Evolutionary conservation across 768 basidiomycete species (phyloP).

Genomic region (Russula sp.): DNA sequence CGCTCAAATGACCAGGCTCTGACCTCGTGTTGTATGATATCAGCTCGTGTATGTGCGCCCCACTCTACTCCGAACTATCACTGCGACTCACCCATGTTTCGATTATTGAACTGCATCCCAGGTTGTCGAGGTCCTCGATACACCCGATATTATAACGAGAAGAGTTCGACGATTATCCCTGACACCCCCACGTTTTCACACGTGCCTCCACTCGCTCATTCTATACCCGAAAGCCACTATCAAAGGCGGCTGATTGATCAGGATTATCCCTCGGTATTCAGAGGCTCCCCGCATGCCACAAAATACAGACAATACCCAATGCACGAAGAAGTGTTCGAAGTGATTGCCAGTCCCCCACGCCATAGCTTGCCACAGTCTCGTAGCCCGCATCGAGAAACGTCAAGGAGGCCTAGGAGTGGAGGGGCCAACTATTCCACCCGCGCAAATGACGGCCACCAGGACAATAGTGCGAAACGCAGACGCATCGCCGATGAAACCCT

Average conservation of each 20-base stretch:
- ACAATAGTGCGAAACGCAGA: background rate
- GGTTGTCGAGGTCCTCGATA: conserved; percentile 13
- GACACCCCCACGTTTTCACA: conserved; percentile 9
- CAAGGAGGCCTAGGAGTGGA: background rate
- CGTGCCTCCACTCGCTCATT: conserved; percentile 1
- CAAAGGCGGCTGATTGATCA: conserved; percentile 19
- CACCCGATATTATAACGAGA: conserved; percentile 8
- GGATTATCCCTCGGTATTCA: background rate
- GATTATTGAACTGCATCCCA: conserved; percentile 15
- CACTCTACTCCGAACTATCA: background rate
- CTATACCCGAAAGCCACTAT: conserved; percentile 6
- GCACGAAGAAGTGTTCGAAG: conserved; percentile 1
- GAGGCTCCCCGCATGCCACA: conserved; percentile 1
- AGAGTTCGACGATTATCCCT: background rate
- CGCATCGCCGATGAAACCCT: conserved; percentile 49
- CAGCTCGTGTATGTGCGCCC: conserved; percentile 12
- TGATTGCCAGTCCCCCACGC: background rate
- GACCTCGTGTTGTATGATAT: conserved; percentile 17
- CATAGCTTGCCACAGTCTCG: conserved; percentile 8
- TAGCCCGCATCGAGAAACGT: conserved; percentile 2
- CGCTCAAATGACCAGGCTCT: conserved; percentile 11
- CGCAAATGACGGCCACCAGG: background rate
- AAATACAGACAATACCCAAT: conserved; percentile 9
- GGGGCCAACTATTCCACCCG: background rate
- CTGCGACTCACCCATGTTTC: conserved; percentile 6